Evolutionary conservation across 495 filamentous ascomycete genomes (phyloP).

Genomic region (Xylaria palmicola): DNA sequence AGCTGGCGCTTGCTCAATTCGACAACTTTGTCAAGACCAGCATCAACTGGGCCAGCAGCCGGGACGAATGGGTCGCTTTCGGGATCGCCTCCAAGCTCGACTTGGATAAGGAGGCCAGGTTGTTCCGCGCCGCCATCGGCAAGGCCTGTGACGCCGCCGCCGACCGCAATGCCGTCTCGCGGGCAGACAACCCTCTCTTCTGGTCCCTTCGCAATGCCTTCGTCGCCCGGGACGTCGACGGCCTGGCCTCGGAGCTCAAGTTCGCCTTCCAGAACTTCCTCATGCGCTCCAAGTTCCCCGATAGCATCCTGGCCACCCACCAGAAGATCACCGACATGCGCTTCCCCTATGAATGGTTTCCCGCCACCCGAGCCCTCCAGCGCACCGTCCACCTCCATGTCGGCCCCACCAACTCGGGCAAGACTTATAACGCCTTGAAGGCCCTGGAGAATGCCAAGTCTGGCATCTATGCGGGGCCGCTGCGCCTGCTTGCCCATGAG

Average conservation of each 20-base stretch:
- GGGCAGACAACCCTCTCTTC: conserved; percentile 48
- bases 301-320: conserved; percentile 50
- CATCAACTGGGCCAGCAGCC: conserved; percentile 5
- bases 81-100: conserved; percentile 29
- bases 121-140: conserved; percentile 38
- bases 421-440: conserved; percentile 93
- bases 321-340: conserved; percentile 71
- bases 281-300: conserved; percentile 34
- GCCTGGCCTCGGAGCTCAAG: conserved; percentile 56
- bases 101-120: conserved; percentile 31
- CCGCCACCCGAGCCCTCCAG: conserved; percentile 71
- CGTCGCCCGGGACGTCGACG: conserved; percentile 44
- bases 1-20: conserved; percentile 12
- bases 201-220: conserved; percentile 59
- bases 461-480: conserved; percentile 88
- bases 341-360: conserved; percentile 89
- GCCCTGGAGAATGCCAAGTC: conserved; percentile 71
- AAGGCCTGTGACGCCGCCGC: conserved; percentile 37
- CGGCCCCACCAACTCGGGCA: conserved; percentile 96
- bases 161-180: conserved; percentile 27
- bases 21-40: conserved; percentile 10
- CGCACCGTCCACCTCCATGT: conserved; percentile 90
- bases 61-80: conserved; percentile 32
- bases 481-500: conserved; percentile 90
- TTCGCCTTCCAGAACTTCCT: conserved; percentile 59